phyloP scores from a whole-genome alignment of 208 protist species.

The Trichomonas tenax region DNA sequence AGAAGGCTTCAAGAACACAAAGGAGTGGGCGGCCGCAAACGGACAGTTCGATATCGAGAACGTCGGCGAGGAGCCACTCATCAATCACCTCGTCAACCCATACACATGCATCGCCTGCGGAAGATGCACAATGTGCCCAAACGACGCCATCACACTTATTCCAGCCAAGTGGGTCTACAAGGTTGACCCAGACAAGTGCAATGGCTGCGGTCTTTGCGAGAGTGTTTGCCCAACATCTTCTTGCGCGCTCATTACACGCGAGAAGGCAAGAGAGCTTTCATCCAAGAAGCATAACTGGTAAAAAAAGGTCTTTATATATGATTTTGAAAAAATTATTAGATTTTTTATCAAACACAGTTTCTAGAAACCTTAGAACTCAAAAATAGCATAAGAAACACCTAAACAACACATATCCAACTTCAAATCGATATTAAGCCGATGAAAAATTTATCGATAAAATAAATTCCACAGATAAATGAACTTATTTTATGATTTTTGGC shows the following conservation, averaged over 20 bases:
- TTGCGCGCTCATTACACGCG: background rate
- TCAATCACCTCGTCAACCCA: background rate
- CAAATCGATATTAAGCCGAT: no score
- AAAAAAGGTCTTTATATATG: background rate
- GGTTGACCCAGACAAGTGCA: background rate
- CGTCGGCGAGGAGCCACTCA: background rate
- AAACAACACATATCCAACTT: no score
- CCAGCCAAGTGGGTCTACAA: background rate
- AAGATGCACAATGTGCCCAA: background rate
- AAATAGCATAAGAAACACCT: no score
- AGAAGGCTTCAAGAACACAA: background rate
- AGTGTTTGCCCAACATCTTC: background rate
- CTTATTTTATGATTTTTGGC: no score
- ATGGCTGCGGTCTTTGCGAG: background rate
- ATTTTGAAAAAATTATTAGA: no score
- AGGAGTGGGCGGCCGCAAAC: background rate
- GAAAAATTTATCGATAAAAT: no score
- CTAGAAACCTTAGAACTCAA: no score
- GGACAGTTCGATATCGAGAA: background rate
- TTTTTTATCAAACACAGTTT: no score
- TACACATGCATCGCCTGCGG: background rate
- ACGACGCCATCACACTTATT: background rate
- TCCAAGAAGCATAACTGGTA: background rate
- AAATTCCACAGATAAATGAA: no score
- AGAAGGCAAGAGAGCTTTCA: background rate